Percentiles rank a stretch among this genome's conserved stretches.
These are phyloP conservation scores for Suillus subluteus DNA, from an alignment of 768 basidiomycete genomes.

Conservation along the genomic window DNA sequence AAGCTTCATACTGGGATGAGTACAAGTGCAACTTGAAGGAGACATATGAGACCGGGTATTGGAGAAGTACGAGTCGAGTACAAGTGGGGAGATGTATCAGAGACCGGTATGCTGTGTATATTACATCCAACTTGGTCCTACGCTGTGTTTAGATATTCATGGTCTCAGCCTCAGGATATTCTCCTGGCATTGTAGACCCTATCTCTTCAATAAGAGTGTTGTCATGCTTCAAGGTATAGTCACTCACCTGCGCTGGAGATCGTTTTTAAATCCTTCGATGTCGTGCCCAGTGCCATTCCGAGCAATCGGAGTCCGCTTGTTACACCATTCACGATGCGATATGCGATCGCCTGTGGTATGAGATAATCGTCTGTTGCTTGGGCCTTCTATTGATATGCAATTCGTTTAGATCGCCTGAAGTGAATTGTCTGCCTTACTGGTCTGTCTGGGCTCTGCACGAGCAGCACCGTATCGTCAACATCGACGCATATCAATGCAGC, in stretches of 20 bases:
- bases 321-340: neutral
- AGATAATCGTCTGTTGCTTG: neutral
- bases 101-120: neutral
- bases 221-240: neutral
- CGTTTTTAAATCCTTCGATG: neutral
- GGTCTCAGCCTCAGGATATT: slow-evolving; percentile 1
- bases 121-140: neutral
- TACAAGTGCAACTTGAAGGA: neutral
- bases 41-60: neutral
- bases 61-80: neutral
- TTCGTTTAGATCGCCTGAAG: neutral
- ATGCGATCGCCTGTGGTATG: neutral
- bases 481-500: neutral
- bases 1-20: neutral
- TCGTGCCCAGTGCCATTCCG: neutral
- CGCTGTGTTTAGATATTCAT: neutral
- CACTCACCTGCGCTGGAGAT: neutral
- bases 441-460: neutral
- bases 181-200: neutral
- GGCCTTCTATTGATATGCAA: neutral
- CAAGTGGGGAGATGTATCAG: neutral
- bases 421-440: neutral
- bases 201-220: neutral
- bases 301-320: neutral
- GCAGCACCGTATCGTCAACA: neutral